These are phyloP conservation scores for Penicillium brasilianum DNA, from an alignment of 2,329 filamentous ascomycete genomes.

Conservation along the genomic window DNA sequence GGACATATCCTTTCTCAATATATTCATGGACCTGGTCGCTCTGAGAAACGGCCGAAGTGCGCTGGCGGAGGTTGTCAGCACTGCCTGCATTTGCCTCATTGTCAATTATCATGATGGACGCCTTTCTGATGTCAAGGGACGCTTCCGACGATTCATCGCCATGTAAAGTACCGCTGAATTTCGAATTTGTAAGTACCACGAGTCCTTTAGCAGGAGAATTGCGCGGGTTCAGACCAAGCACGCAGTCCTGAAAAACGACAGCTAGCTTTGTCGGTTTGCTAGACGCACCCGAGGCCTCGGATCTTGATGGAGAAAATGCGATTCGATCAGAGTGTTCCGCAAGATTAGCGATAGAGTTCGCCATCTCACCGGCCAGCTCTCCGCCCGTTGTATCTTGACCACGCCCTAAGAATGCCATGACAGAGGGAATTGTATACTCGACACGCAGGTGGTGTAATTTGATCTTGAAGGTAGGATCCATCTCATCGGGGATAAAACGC, in stretches of 20 bases:
- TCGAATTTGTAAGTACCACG: constrained; percentile 78
- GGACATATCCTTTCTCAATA: constrained; percentile 74
- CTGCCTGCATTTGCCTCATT: constrained; percentile 61
- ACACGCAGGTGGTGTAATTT: constrained; percentile 81
- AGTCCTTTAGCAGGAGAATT: constrained; percentile 75
- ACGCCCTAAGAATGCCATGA: constrained; percentile 79
- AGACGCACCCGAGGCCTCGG: constrained; percentile 28
- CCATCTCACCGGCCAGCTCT: constrained; percentile 75
- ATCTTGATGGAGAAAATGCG: constrained; percentile 21
- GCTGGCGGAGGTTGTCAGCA: constrained; percentile 39
- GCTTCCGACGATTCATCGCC: constrained; percentile 68
- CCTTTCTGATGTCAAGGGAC: constrained; percentile 73
- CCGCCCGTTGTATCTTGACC: constrained; percentile 69
- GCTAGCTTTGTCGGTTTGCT: constrained; percentile 59
- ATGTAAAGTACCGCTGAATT: constrained; percentile 70
- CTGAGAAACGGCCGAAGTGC: constrained; percentile 34
- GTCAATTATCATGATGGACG: constrained; percentile 82
- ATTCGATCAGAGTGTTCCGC: constrained; percentile 54
- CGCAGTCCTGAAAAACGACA: constrained; percentile 77
- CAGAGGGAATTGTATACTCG: constrained; percentile 86
- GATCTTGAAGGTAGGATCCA: constrained; percentile 86
- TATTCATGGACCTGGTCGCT: constrained; percentile 57
- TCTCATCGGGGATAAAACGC: constrained; percentile 89
- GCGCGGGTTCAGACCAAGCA: constrained; percentile 83
- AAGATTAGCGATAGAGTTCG: constrained; percentile 78